phyloP scores from a whole-genome alignment of 176 grass and related monocot genomes.

The Carex pumila region DNA sequence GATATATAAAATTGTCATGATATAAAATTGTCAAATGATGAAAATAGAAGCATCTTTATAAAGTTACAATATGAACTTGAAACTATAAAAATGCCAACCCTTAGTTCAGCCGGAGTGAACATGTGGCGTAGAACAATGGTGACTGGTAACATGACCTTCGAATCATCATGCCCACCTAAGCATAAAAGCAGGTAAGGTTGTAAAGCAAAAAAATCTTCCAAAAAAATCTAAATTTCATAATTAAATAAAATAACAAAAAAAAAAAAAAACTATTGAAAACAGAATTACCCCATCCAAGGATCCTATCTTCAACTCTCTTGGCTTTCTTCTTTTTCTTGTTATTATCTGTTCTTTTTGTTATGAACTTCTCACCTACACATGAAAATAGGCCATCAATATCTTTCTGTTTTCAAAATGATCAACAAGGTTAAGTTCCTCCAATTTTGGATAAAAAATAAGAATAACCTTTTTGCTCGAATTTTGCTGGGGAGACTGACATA shows the following conservation, averaged over 20 bases:
- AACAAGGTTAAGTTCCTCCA: not conserved
- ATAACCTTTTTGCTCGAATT: conserved; percentile 90
- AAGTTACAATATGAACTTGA: conserved; percentile 8
- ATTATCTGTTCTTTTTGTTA: conserved; percentile 66
- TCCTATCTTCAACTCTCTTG: conserved; percentile 82
- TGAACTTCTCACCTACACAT: conserved; percentile 59
- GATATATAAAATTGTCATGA: conserved; percentile 3
- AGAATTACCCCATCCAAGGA: conserved; percentile 91
- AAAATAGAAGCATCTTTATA: not conserved
- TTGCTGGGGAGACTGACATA: conserved; percentile 72
- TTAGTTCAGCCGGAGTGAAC: conserved; percentile 81
- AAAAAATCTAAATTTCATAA: conserved; percentile 1
- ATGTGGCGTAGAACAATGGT: conserved; percentile 74
- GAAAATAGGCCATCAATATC: conserved; percentile 13
- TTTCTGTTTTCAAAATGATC: conserved; percentile 3
- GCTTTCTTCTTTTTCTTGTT: conserved; percentile 89
- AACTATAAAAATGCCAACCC: conserved; percentile 47
- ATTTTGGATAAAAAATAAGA: conserved; percentile 23
- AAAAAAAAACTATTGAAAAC: not conserved
- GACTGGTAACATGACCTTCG: conserved; percentile 61
- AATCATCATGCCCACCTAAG: conserved; percentile 93
- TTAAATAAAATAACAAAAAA: conserved; percentile 3
- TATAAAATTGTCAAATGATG: conserved; percentile 1
- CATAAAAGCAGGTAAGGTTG: conserved; percentile 19
- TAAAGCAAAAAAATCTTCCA: conserved; percentile 3